Evolutionary conservation across 805 yeast genomes (phyloP).

Genomic region (Cyberlindnera nakhonratchasimensis): DNA sequence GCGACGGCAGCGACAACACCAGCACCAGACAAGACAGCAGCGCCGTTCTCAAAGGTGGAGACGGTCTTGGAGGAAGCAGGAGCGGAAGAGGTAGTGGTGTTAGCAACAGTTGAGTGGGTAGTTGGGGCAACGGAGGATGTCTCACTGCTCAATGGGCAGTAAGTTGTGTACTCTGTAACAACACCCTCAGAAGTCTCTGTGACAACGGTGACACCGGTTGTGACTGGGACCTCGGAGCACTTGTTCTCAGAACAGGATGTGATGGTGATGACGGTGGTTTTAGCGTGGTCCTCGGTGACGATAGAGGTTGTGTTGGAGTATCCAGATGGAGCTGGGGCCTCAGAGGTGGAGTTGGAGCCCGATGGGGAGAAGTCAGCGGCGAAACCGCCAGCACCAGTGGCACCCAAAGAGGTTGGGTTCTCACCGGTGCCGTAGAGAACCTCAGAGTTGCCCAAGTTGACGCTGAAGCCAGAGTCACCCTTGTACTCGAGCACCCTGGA

Average conservation of each 20-base stretch:
- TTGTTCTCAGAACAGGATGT: slow-evolving; percentile 19
- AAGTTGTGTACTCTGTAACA: slow-evolving; percentile 18
- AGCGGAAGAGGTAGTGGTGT: background rate
- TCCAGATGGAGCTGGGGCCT: slow-evolving; percentile 7
- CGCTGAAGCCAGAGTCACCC: slow-evolving; percentile 35
- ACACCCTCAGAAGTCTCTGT: slow-evolving; percentile 28
- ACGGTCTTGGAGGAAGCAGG: background rate
- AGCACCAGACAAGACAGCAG: slow-evolving; percentile 8
- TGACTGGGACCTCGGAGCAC: slow-evolving; percentile 15
- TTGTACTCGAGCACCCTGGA: slow-evolving; percentile 35
- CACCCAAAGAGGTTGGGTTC: slow-evolving; percentile 15
- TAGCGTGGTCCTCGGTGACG: slow-evolving; percentile 13
- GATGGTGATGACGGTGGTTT: slow-evolving; percentile 32
- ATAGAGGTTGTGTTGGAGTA: slow-evolving; percentile 19
- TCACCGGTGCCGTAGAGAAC: slow-evolving; percentile 10
- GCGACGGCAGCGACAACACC: slow-evolving; percentile 7
- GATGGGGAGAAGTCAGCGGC: slow-evolving; percentile 20
- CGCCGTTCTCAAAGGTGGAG: slow-evolving; percentile 8
- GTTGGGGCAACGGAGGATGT: slow-evolving; percentile 6
- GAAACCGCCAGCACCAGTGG: slow-evolving; percentile 19
- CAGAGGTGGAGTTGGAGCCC: slow-evolving; percentile 10
- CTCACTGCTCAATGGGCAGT: slow-evolving; percentile 25
- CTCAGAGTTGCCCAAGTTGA: slow-evolving; percentile 27
- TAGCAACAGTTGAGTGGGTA: background rate
- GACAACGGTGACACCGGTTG: slow-evolving; percentile 29